These are phyloP conservation scores for Trifolium dubium DNA, from an alignment of 306 rosid species.

Conservation along the genomic window DNA sequence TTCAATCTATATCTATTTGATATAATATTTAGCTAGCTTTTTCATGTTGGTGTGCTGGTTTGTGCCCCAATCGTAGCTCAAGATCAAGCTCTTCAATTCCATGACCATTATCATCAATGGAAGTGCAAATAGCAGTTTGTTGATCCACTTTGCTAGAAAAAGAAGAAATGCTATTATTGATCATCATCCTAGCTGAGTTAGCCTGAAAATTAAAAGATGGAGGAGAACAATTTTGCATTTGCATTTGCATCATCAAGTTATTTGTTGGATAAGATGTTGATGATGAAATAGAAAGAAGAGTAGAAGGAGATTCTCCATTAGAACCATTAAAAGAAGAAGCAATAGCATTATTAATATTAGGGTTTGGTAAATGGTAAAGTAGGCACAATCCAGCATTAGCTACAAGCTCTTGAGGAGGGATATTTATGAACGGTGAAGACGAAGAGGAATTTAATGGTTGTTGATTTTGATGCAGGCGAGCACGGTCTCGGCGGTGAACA, in stretches of 20 bases:
- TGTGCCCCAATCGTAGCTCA: slow-evolving; percentile 85
- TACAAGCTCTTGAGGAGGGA: slow-evolving; percentile 67
- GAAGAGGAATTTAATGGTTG: background rate
- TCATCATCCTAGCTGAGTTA: background rate
- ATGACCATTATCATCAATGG: slow-evolving; percentile 33
- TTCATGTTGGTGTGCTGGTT: slow-evolving; percentile 57
- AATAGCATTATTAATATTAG: slow-evolving; percentile 40
- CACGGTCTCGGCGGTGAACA: slow-evolving; percentile 98
- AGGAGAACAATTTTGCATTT: slow-evolving; percentile 30
- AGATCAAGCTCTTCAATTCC: slow-evolving; percentile 77
- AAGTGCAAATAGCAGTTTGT: slow-evolving; percentile 36
- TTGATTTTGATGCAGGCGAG: slow-evolving; percentile 72
- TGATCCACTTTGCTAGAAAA: slow-evolving; percentile 42
- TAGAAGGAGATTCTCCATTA: slow-evolving; percentile 52
- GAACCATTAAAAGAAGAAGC: background rate
- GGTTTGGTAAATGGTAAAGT: slow-evolving; percentile 74
- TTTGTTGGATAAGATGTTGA: slow-evolving; percentile 41
- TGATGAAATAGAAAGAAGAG: slow-evolving; percentile 66
- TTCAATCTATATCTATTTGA: background rate
- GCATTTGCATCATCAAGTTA: slow-evolving; percentile 36
- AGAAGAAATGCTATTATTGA: slow-evolving; percentile 8
- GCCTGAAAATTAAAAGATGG: slow-evolving; percentile 40
- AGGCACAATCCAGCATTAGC: slow-evolving; percentile 65
- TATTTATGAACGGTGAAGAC: slow-evolving; percentile 43
- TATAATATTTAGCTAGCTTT: slow-evolving; percentile 13